Evolutionary conservation across 176 grass and related monocot species (phyloP).

Genomic region (Oryza meridionalis): DNA sequence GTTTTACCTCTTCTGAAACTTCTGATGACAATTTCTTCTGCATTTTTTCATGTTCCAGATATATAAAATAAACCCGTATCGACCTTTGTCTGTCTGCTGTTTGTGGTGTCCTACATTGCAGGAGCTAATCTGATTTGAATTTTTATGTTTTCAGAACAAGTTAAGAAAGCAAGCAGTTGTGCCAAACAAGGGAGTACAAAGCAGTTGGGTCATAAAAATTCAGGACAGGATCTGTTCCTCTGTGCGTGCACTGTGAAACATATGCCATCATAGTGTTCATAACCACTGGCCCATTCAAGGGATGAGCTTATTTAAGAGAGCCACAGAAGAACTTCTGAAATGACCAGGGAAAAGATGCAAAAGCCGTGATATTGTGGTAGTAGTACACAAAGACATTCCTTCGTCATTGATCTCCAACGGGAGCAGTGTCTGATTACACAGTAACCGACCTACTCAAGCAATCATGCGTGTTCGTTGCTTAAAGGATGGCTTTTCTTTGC

Average conservation of each 20-base stretch:
- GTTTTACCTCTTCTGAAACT: background rate
- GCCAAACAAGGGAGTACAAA: constrained; percentile 42
- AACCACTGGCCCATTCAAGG: constrained; percentile 37
- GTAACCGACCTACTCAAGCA: constrained; percentile 45
- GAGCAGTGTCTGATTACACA: constrained; percentile 40
- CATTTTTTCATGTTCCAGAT: background rate
- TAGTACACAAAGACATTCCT: constrained; percentile 39
- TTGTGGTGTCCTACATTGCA: background rate
- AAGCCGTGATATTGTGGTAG: constrained; percentile 2
- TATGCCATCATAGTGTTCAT: constrained; percentile 39
- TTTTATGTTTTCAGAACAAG: constrained; percentile 3
- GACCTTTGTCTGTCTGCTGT: background rate
- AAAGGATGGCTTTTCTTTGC: constrained; percentile 34
- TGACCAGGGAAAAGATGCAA: constrained; percentile 7
- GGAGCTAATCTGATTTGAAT: background rate
- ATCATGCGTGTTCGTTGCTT: constrained; percentile 46
- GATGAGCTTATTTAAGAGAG: constrained; percentile 32
- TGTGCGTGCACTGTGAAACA: constrained; percentile 38
- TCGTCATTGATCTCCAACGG: constrained; percentile 32
- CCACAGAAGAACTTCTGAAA: constrained; percentile 23
- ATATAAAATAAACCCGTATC: background rate
- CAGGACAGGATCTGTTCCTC: constrained; percentile 36
- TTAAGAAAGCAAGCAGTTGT: constrained; percentile 23
- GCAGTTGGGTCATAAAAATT: constrained; percentile 54
- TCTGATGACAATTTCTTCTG: background rate